phyloP scores from a whole-genome alignment of 1,284 basidiomycete species.

The Leccinum laetum region DNA sequence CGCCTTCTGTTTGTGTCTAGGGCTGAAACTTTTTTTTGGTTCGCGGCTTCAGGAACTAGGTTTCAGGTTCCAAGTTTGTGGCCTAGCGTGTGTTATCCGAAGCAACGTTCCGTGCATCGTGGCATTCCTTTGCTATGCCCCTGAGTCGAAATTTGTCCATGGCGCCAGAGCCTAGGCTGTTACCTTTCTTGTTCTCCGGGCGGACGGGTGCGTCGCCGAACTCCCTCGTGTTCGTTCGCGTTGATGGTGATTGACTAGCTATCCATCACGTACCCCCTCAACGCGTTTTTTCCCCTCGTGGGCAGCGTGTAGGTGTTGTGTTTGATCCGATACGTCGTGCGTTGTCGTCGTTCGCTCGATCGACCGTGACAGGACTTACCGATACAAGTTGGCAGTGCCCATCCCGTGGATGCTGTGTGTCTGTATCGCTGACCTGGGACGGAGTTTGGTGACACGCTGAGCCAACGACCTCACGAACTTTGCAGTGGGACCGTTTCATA shows the following conservation, averaged over 20 bases:
- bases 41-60: background rate
- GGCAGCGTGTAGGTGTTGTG: background rate
- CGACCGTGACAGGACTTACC: background rate
- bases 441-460: background rate
- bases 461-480: background rate
- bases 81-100: background rate
- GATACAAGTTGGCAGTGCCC: background rate
- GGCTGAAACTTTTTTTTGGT: background rate
- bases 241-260: background rate
- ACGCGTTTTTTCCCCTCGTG: background rate
- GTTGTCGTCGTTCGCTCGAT: background rate
- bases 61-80: background rate
- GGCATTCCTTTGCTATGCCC: conserved; percentile 3
- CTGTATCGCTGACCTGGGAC: conserved; percentile 6
- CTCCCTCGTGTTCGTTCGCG: conserved; percentile 10
- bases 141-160: background rate
- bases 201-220: conserved; percentile 5
- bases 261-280: background rate
- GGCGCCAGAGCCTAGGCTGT: background rate
- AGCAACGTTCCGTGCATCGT: conserved; percentile 9
- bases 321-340: background rate
- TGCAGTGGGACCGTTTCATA: background rate
- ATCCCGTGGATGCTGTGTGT: background rate
- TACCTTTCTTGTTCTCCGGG: background rate
- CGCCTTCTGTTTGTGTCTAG: background rate